Conservation (phyloP, 345 rosid genomes). For the Populus nigra region DNA sequence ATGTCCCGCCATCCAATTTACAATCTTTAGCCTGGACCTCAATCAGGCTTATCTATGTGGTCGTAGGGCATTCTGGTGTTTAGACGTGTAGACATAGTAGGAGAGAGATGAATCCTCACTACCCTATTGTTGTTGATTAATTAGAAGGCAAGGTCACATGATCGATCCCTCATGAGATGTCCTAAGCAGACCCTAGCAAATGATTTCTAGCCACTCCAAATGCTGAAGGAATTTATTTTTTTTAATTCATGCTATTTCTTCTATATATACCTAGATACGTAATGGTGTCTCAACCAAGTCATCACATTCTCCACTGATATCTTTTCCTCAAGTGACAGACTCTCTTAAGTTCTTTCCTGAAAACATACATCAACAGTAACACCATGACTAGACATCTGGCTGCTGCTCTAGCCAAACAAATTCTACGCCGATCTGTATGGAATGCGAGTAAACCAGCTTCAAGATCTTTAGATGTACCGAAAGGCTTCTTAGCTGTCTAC, state of each 20-base stretch:
- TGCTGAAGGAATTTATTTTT: neutral
- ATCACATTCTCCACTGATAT: neutral
- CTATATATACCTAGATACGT: neutral
- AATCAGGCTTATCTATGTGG: neutral
- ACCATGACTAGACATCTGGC: neutral
- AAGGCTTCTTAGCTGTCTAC: slow-evolving; percentile 45
- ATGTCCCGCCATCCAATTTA: neutral
- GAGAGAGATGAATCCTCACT: neutral
- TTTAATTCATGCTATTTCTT: neutral
- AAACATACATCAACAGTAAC: neutral
- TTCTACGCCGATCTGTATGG: neutral
- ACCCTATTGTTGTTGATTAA: neutral
- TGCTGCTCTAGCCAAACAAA: slow-evolving; percentile 13
- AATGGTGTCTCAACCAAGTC: neutral
- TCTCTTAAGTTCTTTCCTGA: no score
- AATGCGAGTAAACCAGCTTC: neutral
- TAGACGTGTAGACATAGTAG: neutral
- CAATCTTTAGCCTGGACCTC: neutral
- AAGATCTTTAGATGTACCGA: slow-evolving; percentile 27
- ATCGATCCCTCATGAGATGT: neutral
- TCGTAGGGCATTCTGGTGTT: neutral
- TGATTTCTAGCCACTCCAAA: neutral
- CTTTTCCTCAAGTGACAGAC: neutral
- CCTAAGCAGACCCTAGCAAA: neutral
- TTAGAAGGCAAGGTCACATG: slow-evolving; percentile 16